Evolutionary conservation across 208 protist genomes (phyloP).

Genomic region (Wallacemonas sp.): DNA sequence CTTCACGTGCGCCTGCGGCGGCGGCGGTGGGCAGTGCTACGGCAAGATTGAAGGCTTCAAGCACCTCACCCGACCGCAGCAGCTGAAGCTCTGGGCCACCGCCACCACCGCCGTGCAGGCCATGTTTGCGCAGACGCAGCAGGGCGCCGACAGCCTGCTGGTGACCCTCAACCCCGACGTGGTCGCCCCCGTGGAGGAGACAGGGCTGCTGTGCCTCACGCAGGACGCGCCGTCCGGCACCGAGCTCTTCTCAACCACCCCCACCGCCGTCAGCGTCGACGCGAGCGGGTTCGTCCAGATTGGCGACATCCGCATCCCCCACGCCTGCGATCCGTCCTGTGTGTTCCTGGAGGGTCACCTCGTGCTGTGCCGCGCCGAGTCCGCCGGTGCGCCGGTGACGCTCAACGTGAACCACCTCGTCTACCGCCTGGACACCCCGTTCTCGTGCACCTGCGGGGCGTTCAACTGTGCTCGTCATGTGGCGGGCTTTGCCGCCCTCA

Average conservation of each 20-base stretch:
- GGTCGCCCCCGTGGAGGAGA: conserved; percentile 28
- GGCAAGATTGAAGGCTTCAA: conserved; percentile 71
- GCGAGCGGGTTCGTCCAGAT: conserved; percentile 42
- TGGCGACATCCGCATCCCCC: conserved; percentile 59
- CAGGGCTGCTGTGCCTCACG: conserved; percentile 42
- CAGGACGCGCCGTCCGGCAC: conserved; percentile 65
- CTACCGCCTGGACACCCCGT: conserved; percentile 42
- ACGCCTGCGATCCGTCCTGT: conserved; percentile 71
- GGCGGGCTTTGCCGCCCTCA: conserved; percentile 54
- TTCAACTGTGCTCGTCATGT: conserved; percentile 42
- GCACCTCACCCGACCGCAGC: conserved; percentile 47
- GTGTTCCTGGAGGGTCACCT: conserved; percentile 59
- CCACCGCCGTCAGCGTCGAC: conserved; percentile 29
- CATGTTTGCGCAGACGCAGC: conserved; percentile 58
- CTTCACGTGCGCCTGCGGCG: conserved; percentile 72
- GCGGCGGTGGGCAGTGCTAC: conserved; percentile 53
- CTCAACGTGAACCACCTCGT: conserved; percentile 80
- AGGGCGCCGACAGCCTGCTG: conserved; percentile 43
- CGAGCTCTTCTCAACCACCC: conserved; percentile 51
- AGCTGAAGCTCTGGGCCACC: conserved; percentile 61
- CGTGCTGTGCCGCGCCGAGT: conserved; percentile 46
- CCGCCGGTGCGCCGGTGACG: conserved; percentile 48
- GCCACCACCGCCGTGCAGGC: conserved; percentile 59
- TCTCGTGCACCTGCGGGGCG: conserved; percentile 56
- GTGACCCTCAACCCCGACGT: conserved; percentile 58